A percentile compares a stretch with the other conserved stretches of the same genome.
Conservation (phyloP, 106 monocot genomes). For the Dioscorea zingiberensis region DNA sequence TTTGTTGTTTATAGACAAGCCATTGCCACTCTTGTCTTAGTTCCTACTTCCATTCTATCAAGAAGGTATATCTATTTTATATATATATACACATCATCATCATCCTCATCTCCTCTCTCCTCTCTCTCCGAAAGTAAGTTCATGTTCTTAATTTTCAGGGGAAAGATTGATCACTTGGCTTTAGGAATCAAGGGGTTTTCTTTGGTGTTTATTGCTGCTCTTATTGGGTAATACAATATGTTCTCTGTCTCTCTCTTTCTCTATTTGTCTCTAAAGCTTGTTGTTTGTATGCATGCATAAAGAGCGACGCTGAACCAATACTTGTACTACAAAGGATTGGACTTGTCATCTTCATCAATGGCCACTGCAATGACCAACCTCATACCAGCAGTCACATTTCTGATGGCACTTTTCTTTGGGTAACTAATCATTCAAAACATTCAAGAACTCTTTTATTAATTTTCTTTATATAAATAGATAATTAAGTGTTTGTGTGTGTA, state of each 20-base stretch:
- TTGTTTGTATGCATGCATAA: background rate
- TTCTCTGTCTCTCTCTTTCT: background rate
- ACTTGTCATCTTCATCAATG: constrained; percentile 3
- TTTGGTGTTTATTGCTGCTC: constrained; percentile 29
- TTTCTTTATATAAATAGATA: no score
- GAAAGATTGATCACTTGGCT: constrained; percentile 2
- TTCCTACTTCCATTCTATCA: constrained; percentile 12
- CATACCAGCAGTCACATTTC: constrained; percentile 8
- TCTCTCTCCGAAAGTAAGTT: background rate
- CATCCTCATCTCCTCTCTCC: background rate
- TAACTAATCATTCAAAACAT: background rate
- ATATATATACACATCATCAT: no score
- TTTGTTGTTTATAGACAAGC: constrained; percentile 43
- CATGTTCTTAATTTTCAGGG: background rate
- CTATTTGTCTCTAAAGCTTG: background rate
- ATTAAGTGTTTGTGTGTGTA: no score
- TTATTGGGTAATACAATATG: constrained; percentile 27
- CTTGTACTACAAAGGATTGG: constrained; percentile 11
- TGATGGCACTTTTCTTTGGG: constrained; percentile 11
- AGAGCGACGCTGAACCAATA: background rate
- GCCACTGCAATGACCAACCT: constrained; percentile 5
- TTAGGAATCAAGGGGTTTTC: constrained; percentile 24
- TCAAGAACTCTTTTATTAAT: no score
- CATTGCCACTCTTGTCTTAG: constrained; percentile 23
- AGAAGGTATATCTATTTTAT: background rate